Percentiles rank a stretch among this genome's conserved stretches.
phyloP scores from a whole-genome alignment of 1,139 yeast species.

The Geotrichum bryndzae region DNA sequence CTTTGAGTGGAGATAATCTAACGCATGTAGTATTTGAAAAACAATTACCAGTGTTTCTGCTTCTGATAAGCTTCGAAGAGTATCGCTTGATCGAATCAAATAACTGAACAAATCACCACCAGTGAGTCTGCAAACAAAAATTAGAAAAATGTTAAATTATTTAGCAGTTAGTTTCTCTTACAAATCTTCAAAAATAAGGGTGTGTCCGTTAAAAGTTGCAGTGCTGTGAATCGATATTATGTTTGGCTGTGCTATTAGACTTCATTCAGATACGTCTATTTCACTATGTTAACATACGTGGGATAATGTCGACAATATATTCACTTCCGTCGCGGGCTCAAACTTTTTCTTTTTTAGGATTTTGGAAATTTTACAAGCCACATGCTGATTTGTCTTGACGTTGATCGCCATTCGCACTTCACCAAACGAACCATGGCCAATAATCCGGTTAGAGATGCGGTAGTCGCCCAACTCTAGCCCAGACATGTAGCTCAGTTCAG shows the following conservation, averaged over 20 bases:
- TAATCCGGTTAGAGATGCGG: conserved; percentile 40
- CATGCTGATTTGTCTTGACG: conserved; percentile 20
- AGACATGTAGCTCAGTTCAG: conserved; percentile 24
- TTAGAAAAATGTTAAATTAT: background rate
- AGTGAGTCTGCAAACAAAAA: conserved; percentile 30
- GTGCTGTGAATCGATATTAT: conserved; percentile 23
- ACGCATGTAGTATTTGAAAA: conserved; percentile 51
- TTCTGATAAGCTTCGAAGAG: conserved; percentile 44
- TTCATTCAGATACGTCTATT: background rate
- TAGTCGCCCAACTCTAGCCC: conserved; percentile 35
- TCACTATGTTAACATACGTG: conserved; percentile 20
- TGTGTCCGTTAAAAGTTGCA: conserved; percentile 10
- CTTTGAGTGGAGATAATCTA: conserved; percentile 46
- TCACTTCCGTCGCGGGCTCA: conserved; percentile 24
- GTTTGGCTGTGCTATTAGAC: conserved; percentile 23
- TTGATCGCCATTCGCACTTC: conserved; percentile 36
- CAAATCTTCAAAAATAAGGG: conserved; percentile 23
- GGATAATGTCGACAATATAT: conserved; percentile 21
- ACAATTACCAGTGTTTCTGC: conserved; percentile 49
- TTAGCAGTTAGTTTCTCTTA: conserved; percentile 7
- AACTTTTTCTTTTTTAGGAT: conserved; percentile 12
- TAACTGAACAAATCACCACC: conserved; percentile 68
- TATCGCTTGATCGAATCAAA: conserved; percentile 41
- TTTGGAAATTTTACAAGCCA: conserved; percentile 28
- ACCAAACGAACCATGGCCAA: conserved; percentile 63